Percentiles rank a stretch among this genome's conserved stretches.
These are phyloP conservation scores for Magnusiomyces suaveolens DNA, from an alignment of 1,139 yeast species.

Conservation along the genomic window DNA sequence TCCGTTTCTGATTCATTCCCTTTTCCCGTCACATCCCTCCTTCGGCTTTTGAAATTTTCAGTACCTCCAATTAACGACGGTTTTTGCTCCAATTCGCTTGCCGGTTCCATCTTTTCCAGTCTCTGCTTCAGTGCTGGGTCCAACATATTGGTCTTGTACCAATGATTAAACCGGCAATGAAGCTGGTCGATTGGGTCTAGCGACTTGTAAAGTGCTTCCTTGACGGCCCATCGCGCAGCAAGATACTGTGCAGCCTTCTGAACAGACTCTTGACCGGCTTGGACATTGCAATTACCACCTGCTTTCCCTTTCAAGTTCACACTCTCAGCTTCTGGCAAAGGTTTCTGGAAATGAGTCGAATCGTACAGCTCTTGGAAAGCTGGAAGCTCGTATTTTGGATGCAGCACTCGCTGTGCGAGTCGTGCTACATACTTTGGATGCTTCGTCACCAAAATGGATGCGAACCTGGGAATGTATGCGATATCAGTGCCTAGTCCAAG, in stretches of 20 bases:
- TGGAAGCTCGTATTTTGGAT: constrained; percentile 41
- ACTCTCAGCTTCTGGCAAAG: not conserved
- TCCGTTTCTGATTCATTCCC: not conserved
- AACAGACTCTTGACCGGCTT: not conserved
- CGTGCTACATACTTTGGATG: constrained; percentile 32
- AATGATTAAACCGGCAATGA: constrained; percentile 46
- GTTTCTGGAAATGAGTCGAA: not conserved
- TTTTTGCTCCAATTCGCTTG: constrained; percentile 8
- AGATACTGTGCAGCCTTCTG: constrained; percentile 30
- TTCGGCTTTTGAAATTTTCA: not conserved
- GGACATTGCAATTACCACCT: not conserved
- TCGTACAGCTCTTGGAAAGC: constrained; percentile 23
- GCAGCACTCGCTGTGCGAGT: constrained; percentile 43
- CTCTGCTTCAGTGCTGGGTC: not conserved
- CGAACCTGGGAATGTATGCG: constrained; percentile 43
- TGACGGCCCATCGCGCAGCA: constrained; percentile 64
- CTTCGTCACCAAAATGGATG: constrained; percentile 33
- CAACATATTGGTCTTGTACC: constrained; percentile 40
- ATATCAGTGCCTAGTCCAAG: constrained; percentile 59
- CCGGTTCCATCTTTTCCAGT: constrained; percentile 5
- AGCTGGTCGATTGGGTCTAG: constrained; percentile 43
- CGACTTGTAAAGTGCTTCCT: constrained; percentile 66
- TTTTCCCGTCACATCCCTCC: not conserved
- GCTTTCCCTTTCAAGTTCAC: not conserved
- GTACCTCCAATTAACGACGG: no score